Evolutionary conservation across 345 rosid species (phyloP), one percentile per base, ranked within the genome.

Genomic region (Cardiospermum halicacabum): DNA sequence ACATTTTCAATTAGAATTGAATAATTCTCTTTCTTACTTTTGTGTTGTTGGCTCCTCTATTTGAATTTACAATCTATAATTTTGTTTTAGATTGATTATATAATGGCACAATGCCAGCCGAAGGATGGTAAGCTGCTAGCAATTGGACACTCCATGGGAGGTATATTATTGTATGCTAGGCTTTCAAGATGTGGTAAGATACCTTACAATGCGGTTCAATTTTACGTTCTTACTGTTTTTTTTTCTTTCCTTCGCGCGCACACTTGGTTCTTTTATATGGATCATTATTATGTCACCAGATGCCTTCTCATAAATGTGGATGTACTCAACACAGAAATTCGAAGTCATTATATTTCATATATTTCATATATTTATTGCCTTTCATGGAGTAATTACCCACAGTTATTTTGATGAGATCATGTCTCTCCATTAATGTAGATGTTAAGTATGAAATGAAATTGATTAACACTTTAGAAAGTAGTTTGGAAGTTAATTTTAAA

Each of bases 71-170:
- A 36, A n/a, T 36, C 18, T 66, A 65, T 49, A 45, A 58, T 18
- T 57, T 60, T 31, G 15, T 66, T 55, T 58, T 64, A 87, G 94
- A 85, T 87, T 81, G 88, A 85, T 65, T 87, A 85, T 58, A 74
- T 87, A 78, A 79, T 65, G 58, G 72, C 70, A 39, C 62, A 74
- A 58, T 67, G 76, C 72, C 83, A 78, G 57, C 88, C 90, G 36
- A 78, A 66, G 71, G 94, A 87, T 66, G 90, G 90, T 31, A 85
- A 78, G 62, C 56, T 87, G 77, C 75, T 83, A 59, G 90, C 94
- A 62, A 72, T 87, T 69, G 94, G 90, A 64, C 94, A 87, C 67
- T 87, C 94, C 37, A 87, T 87, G 94, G 94, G 90, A 69, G 94
- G 94, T 28, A 87, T 87, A 77, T 72, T 87, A 78, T 86, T 87